These are phyloP conservation scores for Fomitopsis serialis DNA, from an alignment of 768 basidiomycete genomes.

Conservation along the genomic window DNA sequence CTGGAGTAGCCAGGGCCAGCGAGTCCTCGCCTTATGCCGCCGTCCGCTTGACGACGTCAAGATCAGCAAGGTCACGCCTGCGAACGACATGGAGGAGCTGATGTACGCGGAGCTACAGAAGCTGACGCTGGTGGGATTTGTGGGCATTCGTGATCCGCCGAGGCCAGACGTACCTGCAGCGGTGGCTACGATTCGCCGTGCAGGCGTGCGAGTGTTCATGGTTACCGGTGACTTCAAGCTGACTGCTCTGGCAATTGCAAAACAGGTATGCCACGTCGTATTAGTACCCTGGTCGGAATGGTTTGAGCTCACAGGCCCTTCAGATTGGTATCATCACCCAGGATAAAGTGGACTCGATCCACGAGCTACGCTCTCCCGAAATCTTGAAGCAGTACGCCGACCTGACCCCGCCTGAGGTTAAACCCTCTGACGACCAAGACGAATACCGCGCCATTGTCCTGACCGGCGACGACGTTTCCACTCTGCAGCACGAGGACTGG, in stretches of 20 bases:
- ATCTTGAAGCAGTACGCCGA: conserved; percentile 14
- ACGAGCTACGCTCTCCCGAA: conserved; percentile 20
- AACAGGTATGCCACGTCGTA: conserved; percentile 56
- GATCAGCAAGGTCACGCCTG: conserved; percentile 24
- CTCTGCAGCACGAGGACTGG: conserved; percentile 35
- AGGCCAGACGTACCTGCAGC: conserved; percentile 49
- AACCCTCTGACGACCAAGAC: conserved; percentile 33
- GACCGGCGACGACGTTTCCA: conserved; percentile 38
- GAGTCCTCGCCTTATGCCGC: conserved; percentile 53
- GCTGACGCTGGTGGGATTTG: conserved; percentile 50
- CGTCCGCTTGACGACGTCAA: conserved; percentile 31
- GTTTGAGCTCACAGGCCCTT: too few relatives aligned
- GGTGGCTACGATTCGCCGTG: conserved; percentile 43
- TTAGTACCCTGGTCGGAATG: too few relatives aligned
- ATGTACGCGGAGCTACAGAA: conserved; percentile 37
- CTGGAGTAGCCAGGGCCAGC: too few relatives aligned
- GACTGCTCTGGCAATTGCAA: conserved; percentile 59
- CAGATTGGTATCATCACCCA: conserved; percentile 40
- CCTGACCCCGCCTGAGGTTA: conserved; percentile 20
- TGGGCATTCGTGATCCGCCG: conserved; percentile 57
- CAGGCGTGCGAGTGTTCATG: conserved; percentile 60
- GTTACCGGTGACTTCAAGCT: conserved; percentile 58
- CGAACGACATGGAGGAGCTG: conserved; percentile 37
- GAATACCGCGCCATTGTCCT: conserved; percentile 35
- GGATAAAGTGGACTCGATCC: conserved; percentile 31